Conservation (phyloP, 805 yeast genomes). For the Ogataea nakhonphanomensis region DNA sequence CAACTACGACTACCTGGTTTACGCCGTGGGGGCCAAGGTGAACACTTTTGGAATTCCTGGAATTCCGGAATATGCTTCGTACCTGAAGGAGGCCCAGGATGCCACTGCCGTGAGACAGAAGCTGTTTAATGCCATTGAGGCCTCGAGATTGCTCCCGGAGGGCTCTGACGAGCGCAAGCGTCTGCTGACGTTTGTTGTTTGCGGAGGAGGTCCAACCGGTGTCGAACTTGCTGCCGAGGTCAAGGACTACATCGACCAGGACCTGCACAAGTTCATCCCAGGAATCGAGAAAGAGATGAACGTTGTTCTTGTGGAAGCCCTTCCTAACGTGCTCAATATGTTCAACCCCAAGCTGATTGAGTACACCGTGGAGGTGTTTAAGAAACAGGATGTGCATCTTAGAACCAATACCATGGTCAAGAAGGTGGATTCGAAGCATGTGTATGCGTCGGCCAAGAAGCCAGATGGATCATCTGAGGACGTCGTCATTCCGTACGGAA, state of each 20-base stretch:
- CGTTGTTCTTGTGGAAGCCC: slow-evolving; percentile 82
- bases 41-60: slow-evolving; percentile 94
- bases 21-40: slow-evolving; percentile 93
- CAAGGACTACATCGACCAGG: slow-evolving; percentile 91
- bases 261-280: slow-evolving; percentile 84
- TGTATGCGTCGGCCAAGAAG: slow-evolving; percentile 65
- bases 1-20: slow-evolving; percentile 76
- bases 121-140: slow-evolving; percentile 82
- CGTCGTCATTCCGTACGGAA: slow-evolving; percentile 74
- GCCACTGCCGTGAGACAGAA: slow-evolving; percentile 76
- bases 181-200: slow-evolving; percentile 80
- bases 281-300: slow-evolving; percentile 73
- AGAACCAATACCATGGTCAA: slow-evolving; percentile 84
- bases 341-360: slow-evolving; percentile 63
- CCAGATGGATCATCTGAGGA: slow-evolving; percentile 60
- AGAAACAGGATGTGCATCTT: slow-evolving; percentile 62
- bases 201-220: slow-evolving; percentile 98
- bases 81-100: slow-evolving; percentile 85
- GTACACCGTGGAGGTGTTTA: slow-evolving; percentile 77
- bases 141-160: slow-evolving; percentile 74
- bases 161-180: slow-evolving; percentile 73
- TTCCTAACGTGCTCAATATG: slow-evolving; percentile 80
- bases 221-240: slow-evolving; percentile 95
- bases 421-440: slow-evolving; percentile 66
- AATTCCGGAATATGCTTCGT: slow-evolving; percentile 80